These are phyloP conservation scores for Collybia nuda DNA, from an alignment of 768 basidiomycete species.

Conservation along the genomic window DNA sequence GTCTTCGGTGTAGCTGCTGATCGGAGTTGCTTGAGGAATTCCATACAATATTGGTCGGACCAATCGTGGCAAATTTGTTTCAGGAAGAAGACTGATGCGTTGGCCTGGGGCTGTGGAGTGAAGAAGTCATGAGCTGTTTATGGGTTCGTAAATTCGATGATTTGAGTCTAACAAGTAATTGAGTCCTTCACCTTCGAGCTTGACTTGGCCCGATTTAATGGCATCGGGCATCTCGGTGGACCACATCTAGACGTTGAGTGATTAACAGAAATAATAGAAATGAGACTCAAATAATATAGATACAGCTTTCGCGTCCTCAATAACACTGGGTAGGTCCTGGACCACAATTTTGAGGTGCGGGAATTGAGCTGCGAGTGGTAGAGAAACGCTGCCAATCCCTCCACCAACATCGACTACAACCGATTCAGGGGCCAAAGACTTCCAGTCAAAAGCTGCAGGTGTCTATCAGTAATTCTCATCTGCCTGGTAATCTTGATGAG, in stretches of 20 bases:
- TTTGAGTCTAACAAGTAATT: not conserved
- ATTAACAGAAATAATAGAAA: no score
- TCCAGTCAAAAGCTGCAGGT: slow-evolving; percentile 10
- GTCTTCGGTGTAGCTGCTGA: slow-evolving; percentile 19
- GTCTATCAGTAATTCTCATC: not conserved
- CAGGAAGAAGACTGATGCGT: slow-evolving; percentile 28
- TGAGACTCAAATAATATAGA: no score
- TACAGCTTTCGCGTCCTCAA: slow-evolving; percentile 1
- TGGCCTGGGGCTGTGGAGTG: slow-evolving; percentile 21
- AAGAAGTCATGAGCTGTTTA: slow-evolving; percentile 27
- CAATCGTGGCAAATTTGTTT: slow-evolving; percentile 30
- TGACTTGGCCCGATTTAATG: slow-evolving; percentile 6
- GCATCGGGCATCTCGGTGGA: slow-evolving; percentile 9
- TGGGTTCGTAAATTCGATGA: not conserved
- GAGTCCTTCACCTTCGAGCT: slow-evolving; percentile 6
- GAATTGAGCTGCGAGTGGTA: slow-evolving; percentile 5
- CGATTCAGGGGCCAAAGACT: slow-evolving; percentile 5
- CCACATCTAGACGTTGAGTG: no score
- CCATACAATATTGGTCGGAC: slow-evolving; percentile 19
- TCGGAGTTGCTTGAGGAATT: slow-evolving; percentile 26
- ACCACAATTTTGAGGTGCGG: slow-evolving; percentile 9
- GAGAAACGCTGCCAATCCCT: slow-evolving; percentile 8
- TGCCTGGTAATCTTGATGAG: not conserved
- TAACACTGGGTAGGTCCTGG: slow-evolving; percentile 4
- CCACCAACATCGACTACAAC: slow-evolving; percentile 14